These are phyloP conservation scores for Gossypium gossypioides DNA, from an alignment of 441 rosid species.

Conservation along the genomic window DNA sequence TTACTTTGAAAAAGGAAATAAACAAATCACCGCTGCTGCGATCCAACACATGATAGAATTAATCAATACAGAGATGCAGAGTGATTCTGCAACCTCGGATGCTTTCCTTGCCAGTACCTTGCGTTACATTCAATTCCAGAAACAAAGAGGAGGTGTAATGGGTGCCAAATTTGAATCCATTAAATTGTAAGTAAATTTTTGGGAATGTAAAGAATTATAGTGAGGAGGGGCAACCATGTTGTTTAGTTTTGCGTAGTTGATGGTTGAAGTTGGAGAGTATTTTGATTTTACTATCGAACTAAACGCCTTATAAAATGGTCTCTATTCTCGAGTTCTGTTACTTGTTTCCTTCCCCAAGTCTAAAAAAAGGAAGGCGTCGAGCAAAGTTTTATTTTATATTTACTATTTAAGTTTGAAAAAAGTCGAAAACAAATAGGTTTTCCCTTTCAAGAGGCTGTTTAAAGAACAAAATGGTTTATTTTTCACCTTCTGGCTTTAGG, in stretches of 20 bases:
- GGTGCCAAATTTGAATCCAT: conserved; percentile 55
- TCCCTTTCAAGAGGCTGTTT: background rate
- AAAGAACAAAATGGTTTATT: background rate
- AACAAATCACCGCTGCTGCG: conserved; percentile 42
- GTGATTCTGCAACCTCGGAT: conserved; percentile 42
- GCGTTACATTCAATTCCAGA: conserved; percentile 56
- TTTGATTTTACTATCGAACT: background rate
- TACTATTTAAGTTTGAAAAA: background rate
- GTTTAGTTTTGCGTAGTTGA: background rate
- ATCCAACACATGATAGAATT: conserved; percentile 53
- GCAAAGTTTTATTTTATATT: background rate
- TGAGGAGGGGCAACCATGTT: background rate
- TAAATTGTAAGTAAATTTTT: conserved; percentile 25
- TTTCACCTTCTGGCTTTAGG: background rate
- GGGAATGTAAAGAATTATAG: background rate
- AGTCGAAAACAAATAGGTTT: background rate
- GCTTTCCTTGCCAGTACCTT: conserved; percentile 54
- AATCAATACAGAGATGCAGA: conserved; percentile 52
- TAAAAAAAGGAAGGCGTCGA: background rate
- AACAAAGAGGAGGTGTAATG: conserved; percentile 57
- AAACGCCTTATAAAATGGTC: background rate
- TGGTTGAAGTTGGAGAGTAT: background rate
- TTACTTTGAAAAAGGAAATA: conserved; percentile 62
- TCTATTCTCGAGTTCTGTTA: background rate
- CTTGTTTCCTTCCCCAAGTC: too few relatives aligned